These are phyloP conservation scores for Sugiyamaella qingdaonensis DNA, from an alignment of 805 yeast genomes.

Conservation along the genomic window DNA sequence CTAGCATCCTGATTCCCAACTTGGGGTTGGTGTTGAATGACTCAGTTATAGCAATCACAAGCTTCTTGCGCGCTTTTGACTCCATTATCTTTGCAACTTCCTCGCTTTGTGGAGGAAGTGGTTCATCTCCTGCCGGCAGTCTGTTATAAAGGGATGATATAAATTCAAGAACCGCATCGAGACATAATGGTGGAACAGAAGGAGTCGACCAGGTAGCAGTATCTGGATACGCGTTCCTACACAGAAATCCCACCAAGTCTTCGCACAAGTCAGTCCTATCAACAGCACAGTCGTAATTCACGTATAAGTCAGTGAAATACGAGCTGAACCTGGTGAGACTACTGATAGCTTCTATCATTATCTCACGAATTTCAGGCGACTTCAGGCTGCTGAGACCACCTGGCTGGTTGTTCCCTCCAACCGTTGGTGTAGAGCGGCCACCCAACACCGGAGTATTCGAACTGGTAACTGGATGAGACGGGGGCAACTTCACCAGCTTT, in stretches of 20 bases:
- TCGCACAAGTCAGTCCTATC: conserved; percentile 76
- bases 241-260: conserved; percentile 61
- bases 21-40: conserved; percentile 75
- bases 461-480: conserved; percentile 34
- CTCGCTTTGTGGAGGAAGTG: conserved; percentile 39
- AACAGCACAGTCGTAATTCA: conserved; percentile 85
- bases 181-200: conserved; percentile 86
- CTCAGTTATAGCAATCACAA: conserved; percentile 71
- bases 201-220: conserved; percentile 75
- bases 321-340: conserved; percentile 47
- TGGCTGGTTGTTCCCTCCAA: conserved; percentile 11
- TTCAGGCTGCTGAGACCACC: conserved; percentile 15
- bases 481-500: conserved; percentile 55
- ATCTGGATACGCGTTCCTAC: conserved; percentile 80
- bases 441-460: conserved; percentile 20
- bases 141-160: conserved; percentile 47
- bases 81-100: conserved; percentile 17
- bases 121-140: not conserved
- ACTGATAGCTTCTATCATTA: conserved; percentile 78
- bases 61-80: conserved; percentile 47
- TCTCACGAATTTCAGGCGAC: conserved; percentile 53
- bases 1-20: conserved; percentile 62
- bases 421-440: conserved; percentile 17
- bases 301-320: conserved; percentile 70
- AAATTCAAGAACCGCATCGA: conserved; percentile 78